phyloP scores from a whole-genome alignment of 1,139 yeast species.

The Diutina rugosa region DNA sequence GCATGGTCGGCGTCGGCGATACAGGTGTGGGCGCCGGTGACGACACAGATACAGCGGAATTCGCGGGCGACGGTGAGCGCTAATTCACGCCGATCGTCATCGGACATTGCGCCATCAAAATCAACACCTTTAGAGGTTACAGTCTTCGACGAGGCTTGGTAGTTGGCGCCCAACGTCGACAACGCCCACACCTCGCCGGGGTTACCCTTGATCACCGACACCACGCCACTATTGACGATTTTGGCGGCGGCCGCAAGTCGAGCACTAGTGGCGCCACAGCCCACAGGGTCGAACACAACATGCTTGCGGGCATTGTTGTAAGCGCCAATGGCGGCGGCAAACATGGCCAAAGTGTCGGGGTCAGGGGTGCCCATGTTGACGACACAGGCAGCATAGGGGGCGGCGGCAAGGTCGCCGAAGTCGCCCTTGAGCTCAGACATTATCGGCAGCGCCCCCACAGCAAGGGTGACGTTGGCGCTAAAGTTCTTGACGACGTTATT shows the following conservation, averaged over 20 bases:
- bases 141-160: slow-evolving; percentile 23
- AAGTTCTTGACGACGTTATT: slow-evolving; percentile 83
- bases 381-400: slow-evolving; percentile 41
- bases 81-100: slow-evolving; percentile 19
- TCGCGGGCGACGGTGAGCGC: slow-evolving; percentile 43
- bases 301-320: slow-evolving; percentile 51
- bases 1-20: slow-evolving; percentile 1
- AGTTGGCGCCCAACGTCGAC: slow-evolving; percentile 12
- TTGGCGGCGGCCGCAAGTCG: slow-evolving; percentile 36
- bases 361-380: slow-evolving; percentile 72
- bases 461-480: slow-evolving; percentile 80
- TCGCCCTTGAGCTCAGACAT: slow-evolving; percentile 78
- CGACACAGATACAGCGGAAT: slow-evolving; percentile 52
- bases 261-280: slow-evolving; percentile 67
- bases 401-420: slow-evolving; percentile 47
- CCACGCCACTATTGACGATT: slow-evolving; percentile 45
- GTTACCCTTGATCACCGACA: slow-evolving; percentile 75
- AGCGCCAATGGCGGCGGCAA: slow-evolving; percentile 38
- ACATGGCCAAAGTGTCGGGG: slow-evolving; percentile 26
- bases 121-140: slow-evolving; percentile 56
- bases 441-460: slow-evolving; percentile 79
- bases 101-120: slow-evolving; percentile 23
- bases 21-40: slow-evolving; percentile 33
- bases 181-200: slow-evolving; percentile 61
- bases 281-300: slow-evolving; percentile 83